Evolutionary conservation across 2,329 filamentous ascomycete species (phyloP).

Genomic region (Clarireedia hainanense): DNA sequence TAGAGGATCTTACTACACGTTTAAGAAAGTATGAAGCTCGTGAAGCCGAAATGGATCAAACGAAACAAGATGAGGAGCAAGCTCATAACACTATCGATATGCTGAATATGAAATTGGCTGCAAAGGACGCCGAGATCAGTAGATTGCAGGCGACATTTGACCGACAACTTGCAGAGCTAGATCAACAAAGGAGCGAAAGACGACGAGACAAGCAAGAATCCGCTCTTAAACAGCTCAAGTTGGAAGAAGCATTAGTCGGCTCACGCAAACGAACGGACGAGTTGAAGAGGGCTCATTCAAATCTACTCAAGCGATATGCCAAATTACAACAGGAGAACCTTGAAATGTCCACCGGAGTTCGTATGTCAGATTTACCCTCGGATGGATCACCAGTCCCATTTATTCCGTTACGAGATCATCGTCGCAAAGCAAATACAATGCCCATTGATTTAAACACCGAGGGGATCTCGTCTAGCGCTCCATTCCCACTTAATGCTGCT

Average conservation of each 20-base stretch:
- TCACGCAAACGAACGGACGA: constrained; percentile 34
- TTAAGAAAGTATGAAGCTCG: constrained; percentile 57
- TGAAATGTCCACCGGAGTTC: neutral
- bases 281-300: constrained; percentile 43
- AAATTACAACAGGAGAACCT: constrained; percentile 39
- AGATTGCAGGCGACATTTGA: too few relatives aligned
- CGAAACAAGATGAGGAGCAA: constrained; percentile 49
- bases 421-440: neutral
- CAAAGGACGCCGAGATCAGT: constrained; percentile 39
- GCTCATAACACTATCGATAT: constrained; percentile 52
- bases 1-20: constrained; percentile 51
- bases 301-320: constrained; percentile 41
- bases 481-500: neutral
- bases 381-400: neutral
- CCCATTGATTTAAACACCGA: neutral
- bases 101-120: constrained; percentile 49
- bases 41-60: constrained; percentile 50
- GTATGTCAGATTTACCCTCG: neutral
- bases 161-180: too few relatives aligned
- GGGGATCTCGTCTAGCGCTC: neutral
- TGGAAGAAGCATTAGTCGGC: constrained; percentile 17
- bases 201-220: constrained; percentile 13
- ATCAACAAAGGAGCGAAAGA: too few relatives aligned
- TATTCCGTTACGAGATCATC: neutral
- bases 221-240: constrained; percentile 9